Base-by-base conservation (phyloP, 768 basidiomycete genomes). In the Suillus spraguei region DNA sequence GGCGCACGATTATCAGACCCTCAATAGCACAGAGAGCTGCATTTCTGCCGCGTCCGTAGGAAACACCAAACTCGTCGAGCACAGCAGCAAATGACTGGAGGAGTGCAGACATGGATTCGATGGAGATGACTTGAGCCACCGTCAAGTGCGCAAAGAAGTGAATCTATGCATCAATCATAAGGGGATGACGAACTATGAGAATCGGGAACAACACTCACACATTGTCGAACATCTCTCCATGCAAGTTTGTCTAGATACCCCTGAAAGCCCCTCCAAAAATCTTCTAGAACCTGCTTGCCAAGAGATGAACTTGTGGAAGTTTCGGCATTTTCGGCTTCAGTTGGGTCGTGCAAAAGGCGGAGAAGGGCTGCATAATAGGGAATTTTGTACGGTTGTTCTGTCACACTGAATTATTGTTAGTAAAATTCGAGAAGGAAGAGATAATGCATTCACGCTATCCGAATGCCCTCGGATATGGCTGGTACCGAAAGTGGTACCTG, bases 301-400 rank as follows among this genome's bases (percentile, higher is more conserved):
- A 92, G 73, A 0, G 87, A 79, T n/a, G 71, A 66, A 46, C 55
- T 35, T 17, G 74, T 60, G 17, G 76, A 73, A 8, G 75, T 73
- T 20, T 68, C 71, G 14, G 77, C 76, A 4, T 70, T 62, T 2
- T 74, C 73, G 39, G 76, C 76, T 46, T 81, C 83, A 13, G 69
- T 63, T 42, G 75, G 80, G 68, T 86, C 83, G 68, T 87, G 83
- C 44, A 98, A 79, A 44, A 87, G 77, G 24, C 88, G 83, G 55
- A 97, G 81, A 20, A 98, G 77, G 13, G 92, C 86, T 14, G 93
- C 93, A 76, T 95, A 95, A 72, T 88, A 91, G 0, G 94, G 90
- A 41, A 93, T 91, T 81, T 99, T 99, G 81, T 87, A 95, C 0
- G 96, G 95, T 69, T 97, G 91, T 77, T 98, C 94, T 1, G 90